A percentile compares a stretch with the other conserved stretches of the same genome.
phyloP scores from a whole-genome alignment of 108 stramenopile species.

The Skeletonema tropicum region DNA sequence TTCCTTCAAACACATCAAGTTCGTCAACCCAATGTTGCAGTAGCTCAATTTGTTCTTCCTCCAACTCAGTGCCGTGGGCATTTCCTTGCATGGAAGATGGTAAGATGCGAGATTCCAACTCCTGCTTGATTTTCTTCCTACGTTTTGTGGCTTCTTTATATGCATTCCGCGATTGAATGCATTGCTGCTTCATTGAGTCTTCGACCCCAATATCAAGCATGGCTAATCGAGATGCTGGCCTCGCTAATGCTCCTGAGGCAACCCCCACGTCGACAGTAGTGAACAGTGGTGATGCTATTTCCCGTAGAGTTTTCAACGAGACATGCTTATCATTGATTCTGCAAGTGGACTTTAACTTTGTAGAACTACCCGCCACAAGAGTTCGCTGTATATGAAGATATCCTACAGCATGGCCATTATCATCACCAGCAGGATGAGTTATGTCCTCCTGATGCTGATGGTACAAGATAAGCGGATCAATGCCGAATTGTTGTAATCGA shows the following conservation, averaged over 20 bases:
- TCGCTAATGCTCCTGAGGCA: conserved; percentile 64
- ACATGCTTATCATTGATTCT: conserved; percentile 62
- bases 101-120: conserved; percentile 52
- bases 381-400: conserved; percentile 19
- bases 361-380: neutral
- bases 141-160: conserved; percentile 49
- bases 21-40: conserved; percentile 79
- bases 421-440: neutral
- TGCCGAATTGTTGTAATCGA: conserved; percentile 29
- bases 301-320: conserved; percentile 61
- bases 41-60: conserved; percentile 61
- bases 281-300: conserved; percentile 62
- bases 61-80: conserved; percentile 7
- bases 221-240: conserved; percentile 47
- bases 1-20: conserved; percentile 63
- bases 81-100: conserved; percentile 47
- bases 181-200: conserved; percentile 20
- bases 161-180: conserved; percentile 20
- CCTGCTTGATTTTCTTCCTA: conserved; percentile 49
- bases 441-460: neutral
- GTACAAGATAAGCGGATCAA: conserved; percentile 42
- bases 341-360: conserved; percentile 66
- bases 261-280: conserved; percentile 71
- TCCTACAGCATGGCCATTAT: conserved; percentile 5
- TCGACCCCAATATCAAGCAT: conserved; percentile 74